phyloP scores from a whole-genome alignment of 805 yeast species.

The Saccharomycopsis oosterbeekiorum region DNA sequence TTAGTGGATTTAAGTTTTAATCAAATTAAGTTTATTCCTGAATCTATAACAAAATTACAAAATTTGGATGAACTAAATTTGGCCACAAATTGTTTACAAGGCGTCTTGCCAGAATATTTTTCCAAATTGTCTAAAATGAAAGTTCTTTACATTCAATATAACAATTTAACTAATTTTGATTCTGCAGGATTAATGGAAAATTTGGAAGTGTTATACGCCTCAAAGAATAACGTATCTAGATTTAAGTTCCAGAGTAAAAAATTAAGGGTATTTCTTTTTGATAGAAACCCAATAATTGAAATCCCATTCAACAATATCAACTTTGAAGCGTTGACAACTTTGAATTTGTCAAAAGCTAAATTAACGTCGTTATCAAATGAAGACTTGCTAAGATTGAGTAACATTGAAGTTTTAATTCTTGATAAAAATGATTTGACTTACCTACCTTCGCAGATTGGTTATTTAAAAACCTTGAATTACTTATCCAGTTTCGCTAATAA shows the following conservation, averaged over 20 bases:
- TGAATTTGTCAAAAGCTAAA: constrained; percentile 77
- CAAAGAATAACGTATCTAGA: constrained; percentile 66
- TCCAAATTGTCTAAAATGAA: constrained; percentile 45
- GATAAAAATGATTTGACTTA: constrained; percentile 76
- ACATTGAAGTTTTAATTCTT: constrained; percentile 61
- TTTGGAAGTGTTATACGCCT: constrained; percentile 61
- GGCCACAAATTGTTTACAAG: constrained; percentile 58
- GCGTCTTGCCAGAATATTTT: constrained; percentile 43
- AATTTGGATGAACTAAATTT: constrained; percentile 61
- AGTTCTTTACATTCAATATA: constrained; percentile 70
- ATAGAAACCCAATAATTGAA: constrained; percentile 75
- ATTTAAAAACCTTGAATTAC: constrained; percentile 47
- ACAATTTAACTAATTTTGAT: constrained; percentile 37
- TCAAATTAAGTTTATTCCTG: constrained; percentile 52
- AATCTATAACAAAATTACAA: constrained; percentile 44
- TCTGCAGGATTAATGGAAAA: constrained; percentile 45
- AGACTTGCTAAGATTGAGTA: constrained; percentile 50
- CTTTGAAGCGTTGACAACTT: constrained; percentile 52
- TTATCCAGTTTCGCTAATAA: constrained; percentile 70
- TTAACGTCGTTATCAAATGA: constrained; percentile 61
- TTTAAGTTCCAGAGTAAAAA: constrained; percentile 55
- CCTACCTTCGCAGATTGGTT: constrained; percentile 60
- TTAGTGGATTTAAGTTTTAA: constrained; percentile 80
- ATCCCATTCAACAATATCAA: constrained; percentile 41
- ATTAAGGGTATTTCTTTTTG: constrained; percentile 60